Evolutionary conservation across 768 basidiomycete species (phyloP), one percentile per base, ranked within the genome.

Genomic region (Serendipita sp.): DNA sequence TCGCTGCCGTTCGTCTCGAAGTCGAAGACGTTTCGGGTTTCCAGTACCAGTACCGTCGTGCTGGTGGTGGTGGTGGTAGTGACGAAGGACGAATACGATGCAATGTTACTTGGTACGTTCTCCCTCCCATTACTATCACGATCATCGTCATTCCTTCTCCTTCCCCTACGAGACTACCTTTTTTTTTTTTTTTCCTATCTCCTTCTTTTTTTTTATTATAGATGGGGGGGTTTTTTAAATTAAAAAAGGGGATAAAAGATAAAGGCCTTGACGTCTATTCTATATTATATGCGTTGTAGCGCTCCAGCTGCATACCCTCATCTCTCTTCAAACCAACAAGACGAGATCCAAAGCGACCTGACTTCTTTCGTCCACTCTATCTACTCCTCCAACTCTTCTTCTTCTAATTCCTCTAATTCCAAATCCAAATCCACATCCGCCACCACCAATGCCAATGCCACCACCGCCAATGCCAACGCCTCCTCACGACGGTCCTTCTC

Each of bases 271-370:
- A 63, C 67, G 66, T 41, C 10, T 15, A 30, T 16, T 28, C 8
- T 1, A 16, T 18, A 41, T 15, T 4, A 13, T 47, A 77, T 73
- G 69, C 24, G 24, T 24, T 24, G 24, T 72, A 92, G 90, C 72
- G 89, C 89, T 65, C 87, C 88, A 3, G 81, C 85, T 35, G 89
- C 90, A 1, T 91, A 92, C 70, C 86, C 90, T 0, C 78, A 83
- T 58, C 76, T 88, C 54, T 78, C 85, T 0, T 74, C 82, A 2
- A 74, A 75, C 34, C 82, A 83, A 5, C 71, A 92, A 3, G 90
- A 92, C 46, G 89, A 92, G 63, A 77, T 90, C 0, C 86, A 88
- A 68, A 78, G 84, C 64, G 90, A 92, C 73, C 75, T 89, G 66
- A 82, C 86, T 0, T 76, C 79, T 3, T 72, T 86, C 3, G 68